A percentile compares a stretch with the other conserved stretches of the same genome.
Conservation (phyloP, 768 basidiomycete species). For the Rhodotorula paludigena region DNA sequence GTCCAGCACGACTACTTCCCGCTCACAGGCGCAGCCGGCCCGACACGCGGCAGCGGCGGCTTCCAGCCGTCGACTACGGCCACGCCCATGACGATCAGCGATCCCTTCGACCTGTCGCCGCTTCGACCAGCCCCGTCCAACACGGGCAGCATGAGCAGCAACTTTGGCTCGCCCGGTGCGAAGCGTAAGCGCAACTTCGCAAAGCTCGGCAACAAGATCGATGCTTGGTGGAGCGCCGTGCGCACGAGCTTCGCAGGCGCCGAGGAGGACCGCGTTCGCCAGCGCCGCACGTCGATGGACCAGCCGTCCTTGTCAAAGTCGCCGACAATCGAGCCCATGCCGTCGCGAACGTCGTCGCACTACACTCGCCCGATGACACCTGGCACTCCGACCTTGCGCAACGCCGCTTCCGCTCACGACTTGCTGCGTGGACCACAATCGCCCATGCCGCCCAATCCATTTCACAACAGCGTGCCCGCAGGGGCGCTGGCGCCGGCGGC, state of each 20-base stretch:
- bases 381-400: slow-evolving; percentile 22
- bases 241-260: slow-evolving; percentile 36
- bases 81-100: slow-evolving; percentile 15
- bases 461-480: slow-evolving; percentile 10
- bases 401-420: slow-evolving; percentile 35
- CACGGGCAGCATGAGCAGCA: background rate
- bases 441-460: background rate
- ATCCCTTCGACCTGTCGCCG: slow-evolving; percentile 21
- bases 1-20: slow-evolving; percentile 27
- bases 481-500: slow-evolving; percentile 41
- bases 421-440: slow-evolving; percentile 9
- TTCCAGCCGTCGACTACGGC: slow-evolving; percentile 31
- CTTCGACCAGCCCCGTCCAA: slow-evolving; percentile 4
- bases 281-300: slow-evolving; percentile 29
- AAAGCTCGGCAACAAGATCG: slow-evolving; percentile 42
- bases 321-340: slow-evolving; percentile 16
- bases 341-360: slow-evolving; percentile 33
- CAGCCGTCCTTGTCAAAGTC: background rate
- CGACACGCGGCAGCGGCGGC: background rate
- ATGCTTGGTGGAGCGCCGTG: slow-evolving; percentile 44
- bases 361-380: slow-evolving; percentile 19
- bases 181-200: slow-evolving; percentile 32
- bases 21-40: background rate
- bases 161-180: slow-evolving; percentile 28
- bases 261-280: slow-evolving; percentile 19